Evolutionary conservation across 1,284 basidiomycete genomes (phyloP).

Genomic region (Fistulina hepatica): DNA sequence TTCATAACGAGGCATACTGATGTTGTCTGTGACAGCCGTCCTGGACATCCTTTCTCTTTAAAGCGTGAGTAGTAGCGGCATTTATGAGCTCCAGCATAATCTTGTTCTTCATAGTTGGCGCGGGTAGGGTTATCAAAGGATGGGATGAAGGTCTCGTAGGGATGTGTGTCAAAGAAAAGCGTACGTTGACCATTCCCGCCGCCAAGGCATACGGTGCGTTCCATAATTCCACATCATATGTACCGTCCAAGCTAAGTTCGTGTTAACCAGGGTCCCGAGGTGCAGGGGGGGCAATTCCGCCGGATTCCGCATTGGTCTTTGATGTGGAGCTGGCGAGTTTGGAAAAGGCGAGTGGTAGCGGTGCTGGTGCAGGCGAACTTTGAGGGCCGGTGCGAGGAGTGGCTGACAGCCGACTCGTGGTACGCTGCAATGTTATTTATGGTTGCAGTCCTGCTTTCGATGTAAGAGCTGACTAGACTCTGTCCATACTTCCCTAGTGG

Average conservation of each 20-base stretch:
- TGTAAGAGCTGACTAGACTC: too few species aligned
- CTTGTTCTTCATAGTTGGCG: slow-evolving; percentile 44
- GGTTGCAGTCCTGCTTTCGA: too few species aligned
- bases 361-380: too few species aligned
- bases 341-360: slow-evolving; percentile 20
- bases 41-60: slow-evolving; percentile 18
- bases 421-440: too few species aligned
- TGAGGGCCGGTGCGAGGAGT: too few species aligned
- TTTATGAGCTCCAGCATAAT: too few species aligned
- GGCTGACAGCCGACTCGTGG: too few species aligned
- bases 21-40: slow-evolving; percentile 33
- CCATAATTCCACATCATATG: not conserved
- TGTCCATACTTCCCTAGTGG: too few species aligned
- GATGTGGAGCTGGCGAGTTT: slow-evolving; percentile 71
- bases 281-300: slow-evolving; percentile 71
- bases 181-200: slow-evolving; percentile 80
- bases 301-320: slow-evolving; percentile 79
- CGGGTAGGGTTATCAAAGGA: slow-evolving; percentile 72
- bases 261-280: slow-evolving; percentile 55
- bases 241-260: slow-evolving; percentile 2
- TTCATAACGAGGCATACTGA: too few species aligned
- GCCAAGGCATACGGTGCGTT: slow-evolving; percentile 70
- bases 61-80: not conserved
- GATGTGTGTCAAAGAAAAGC: slow-evolving; percentile 88
- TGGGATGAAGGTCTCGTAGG: slow-evolving; percentile 73